Conservation (phyloP, 495 filamentous ascomycete species). For the Thozetella sp. region DNA sequence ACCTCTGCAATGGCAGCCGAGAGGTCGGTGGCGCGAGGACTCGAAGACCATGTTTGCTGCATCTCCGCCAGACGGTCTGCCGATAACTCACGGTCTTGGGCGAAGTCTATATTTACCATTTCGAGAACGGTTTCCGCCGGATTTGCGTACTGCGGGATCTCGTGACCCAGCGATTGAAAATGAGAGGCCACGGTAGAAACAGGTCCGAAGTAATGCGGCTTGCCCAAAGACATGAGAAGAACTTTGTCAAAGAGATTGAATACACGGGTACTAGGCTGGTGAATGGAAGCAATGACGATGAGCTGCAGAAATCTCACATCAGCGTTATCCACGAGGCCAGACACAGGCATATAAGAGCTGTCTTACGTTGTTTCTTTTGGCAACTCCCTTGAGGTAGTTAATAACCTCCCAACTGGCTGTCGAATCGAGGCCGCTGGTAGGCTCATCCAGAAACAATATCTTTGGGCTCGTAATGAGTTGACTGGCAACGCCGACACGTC, state of each 20-base stretch:
- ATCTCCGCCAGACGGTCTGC: slow-evolving; percentile 37
- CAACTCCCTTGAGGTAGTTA: slow-evolving; percentile 73
- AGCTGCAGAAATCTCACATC: no score
- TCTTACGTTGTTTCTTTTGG: slow-evolving; percentile 64
- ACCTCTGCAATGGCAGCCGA: slow-evolving; percentile 11
- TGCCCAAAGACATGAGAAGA: slow-evolving; percentile 69
- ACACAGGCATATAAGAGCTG: no score
- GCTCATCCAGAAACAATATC: slow-evolving; percentile 82
- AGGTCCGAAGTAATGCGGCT: slow-evolving; percentile 69
- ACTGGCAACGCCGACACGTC: slow-evolving; percentile 72
- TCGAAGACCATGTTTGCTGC: slow-evolving; percentile 42
- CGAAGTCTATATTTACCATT: slow-evolving; percentile 74
- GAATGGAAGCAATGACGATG: slow-evolving; percentile 74
- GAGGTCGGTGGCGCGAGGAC: slow-evolving; percentile 15
- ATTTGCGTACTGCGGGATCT: slow-evolving; percentile 68
- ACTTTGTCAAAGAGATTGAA: slow-evolving; percentile 82
- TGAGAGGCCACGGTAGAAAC: slow-evolving; percentile 51
- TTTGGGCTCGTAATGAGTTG: slow-evolving; percentile 79
- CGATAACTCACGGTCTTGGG: slow-evolving; percentile 38
- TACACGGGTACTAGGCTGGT: slow-evolving; percentile 77
- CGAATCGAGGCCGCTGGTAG: slow-evolving; percentile 78
- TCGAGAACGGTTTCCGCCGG: slow-evolving; percentile 80
- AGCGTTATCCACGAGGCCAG: no score
- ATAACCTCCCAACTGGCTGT: slow-evolving; percentile 83
- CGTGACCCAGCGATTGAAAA: slow-evolving; percentile 58